Conservation (phyloP, 768 basidiomycete genomes). For the Mrakia frigida region DNA sequence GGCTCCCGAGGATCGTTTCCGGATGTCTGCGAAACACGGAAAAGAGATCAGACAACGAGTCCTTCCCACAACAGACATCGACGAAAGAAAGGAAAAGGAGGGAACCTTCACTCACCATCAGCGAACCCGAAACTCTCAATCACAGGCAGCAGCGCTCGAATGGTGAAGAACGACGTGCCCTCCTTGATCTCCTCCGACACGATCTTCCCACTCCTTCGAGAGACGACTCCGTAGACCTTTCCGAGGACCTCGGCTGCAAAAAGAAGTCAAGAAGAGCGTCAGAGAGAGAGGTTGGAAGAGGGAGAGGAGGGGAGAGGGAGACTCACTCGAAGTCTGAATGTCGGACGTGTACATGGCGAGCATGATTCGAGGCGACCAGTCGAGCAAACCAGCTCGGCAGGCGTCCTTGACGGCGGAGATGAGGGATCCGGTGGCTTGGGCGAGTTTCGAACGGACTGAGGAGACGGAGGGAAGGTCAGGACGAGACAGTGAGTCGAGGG, state of each 20-base stretch:
- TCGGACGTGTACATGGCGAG: slow-evolving; percentile 98
- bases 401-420: slow-evolving; percentile 85
- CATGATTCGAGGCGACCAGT: slow-evolving; percentile 96
- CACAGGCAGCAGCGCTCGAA: slow-evolving; percentile 84
- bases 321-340: slow-evolving; percentile 92
- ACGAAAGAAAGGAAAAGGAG: background rate
- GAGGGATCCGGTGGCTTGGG: slow-evolving; percentile 82
- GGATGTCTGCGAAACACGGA: slow-evolving; percentile 61
- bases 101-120: slow-evolving; percentile 58
- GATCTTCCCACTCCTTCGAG: slow-evolving; percentile 82
- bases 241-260: slow-evolving; percentile 84
- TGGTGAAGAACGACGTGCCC: slow-evolving; percentile 88
- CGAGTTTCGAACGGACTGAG: slow-evolving; percentile 68
- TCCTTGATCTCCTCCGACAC: slow-evolving; percentile 99
- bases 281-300: background rate
- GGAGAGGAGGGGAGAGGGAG: background rate
- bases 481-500: background rate
- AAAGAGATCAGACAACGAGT: background rate
- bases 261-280: background rate
- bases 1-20: slow-evolving; percentile 91
- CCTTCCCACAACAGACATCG: too few species aligned
- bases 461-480: background rate
- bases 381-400: slow-evolving; percentile 79
- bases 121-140: slow-evolving; percentile 98
- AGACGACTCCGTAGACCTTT: slow-evolving; percentile 93